Conservation (phyloP, 2,329 filamentous ascomycete genomes). For the Neopestalotiopsis clavispora region DNA sequence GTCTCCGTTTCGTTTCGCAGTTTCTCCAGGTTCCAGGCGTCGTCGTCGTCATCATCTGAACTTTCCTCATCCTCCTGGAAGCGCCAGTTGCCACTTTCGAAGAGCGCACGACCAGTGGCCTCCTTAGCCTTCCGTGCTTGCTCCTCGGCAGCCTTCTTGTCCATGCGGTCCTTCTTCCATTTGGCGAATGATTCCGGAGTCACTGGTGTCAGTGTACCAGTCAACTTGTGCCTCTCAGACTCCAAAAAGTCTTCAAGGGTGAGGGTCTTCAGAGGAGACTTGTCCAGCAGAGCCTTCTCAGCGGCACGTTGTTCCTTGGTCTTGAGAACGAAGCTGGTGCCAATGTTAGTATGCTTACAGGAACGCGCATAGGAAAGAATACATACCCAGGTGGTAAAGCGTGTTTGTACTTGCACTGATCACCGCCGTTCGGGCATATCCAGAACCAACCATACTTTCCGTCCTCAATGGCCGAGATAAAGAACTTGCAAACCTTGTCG, state of each 20-base stretch:
- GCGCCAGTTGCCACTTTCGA: slow-evolving; percentile 95
- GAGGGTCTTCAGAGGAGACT: slow-evolving; percentile 90
- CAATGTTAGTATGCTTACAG: slow-evolving; percentile 17
- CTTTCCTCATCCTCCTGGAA: slow-evolving; percentile 62
- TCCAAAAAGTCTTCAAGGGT: slow-evolving; percentile 98
- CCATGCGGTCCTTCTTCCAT: slow-evolving; percentile 93
- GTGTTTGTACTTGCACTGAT: slow-evolving; percentile 99
- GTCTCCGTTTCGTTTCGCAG: slow-evolving; percentile 85
- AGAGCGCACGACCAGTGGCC: slow-evolving; percentile 90
- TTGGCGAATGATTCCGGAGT: slow-evolving; percentile 91
- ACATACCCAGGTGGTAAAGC: slow-evolving; percentile 91
- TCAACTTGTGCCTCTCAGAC: slow-evolving; percentile 93
- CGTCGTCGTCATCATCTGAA: slow-evolving; percentile 65
- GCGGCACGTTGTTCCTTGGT: slow-evolving; percentile 95
- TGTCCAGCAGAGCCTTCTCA: slow-evolving; percentile 95
- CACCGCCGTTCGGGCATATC: slow-evolving; percentile 93
- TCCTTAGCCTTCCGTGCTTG: slow-evolving; percentile 91
- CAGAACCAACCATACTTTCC: slow-evolving; percentile 99
- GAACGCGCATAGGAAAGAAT: slow-evolving; percentile 6
- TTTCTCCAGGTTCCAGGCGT: slow-evolving; percentile 79
- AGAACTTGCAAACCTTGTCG: slow-evolving; percentile 99
- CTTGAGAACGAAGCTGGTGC: slow-evolving; percentile 85
- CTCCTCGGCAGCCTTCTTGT: slow-evolving; percentile 95
- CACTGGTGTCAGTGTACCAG: slow-evolving; percentile 89
- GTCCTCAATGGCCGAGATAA: slow-evolving; percentile 96